Base-by-base conservation (phyloP, 257 asterid genomes). In the Asclepias syriaca region DNA sequence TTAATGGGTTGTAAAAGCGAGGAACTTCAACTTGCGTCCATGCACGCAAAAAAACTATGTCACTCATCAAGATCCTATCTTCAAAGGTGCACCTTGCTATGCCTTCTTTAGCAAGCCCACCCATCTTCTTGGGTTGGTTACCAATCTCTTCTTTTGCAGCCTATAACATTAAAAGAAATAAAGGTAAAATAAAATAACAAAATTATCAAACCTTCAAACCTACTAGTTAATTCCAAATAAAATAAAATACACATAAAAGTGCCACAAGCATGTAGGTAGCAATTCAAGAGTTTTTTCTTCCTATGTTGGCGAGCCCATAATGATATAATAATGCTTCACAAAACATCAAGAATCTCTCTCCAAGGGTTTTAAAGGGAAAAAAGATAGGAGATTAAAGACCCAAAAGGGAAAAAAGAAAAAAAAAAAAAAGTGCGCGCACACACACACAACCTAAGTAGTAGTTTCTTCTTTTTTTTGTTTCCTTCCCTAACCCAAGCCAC, bases 11-110 rank as follows among this genome's bases (percentile, higher is more conserved):
- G 96, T 65, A 89, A 75, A 89, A 94, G 53, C 59, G 16, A 71
- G 99, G 99, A 73, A 91, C 91, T 74, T 94, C 99, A 61, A 94
- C 97, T 82, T 87, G 97, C 77, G 91, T 87, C 99, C 97, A 94
- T 54, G 97, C 99, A 73, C 97, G 99, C 85, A 94, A 82, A 83
- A 94, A 94, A 27, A 91, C 97, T n/a, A 86, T 85, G 79, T 94
- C 99, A 4, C 97, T 85, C 97, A 77, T 94, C 77, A 91, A 90
- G 29, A 94, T 89, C 81, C 71, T 91, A 84, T 91, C 99, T 86
- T 94, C 97, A 58, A 94, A 94, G 56, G 99, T 94, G 84, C 99
- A 94, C 87, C 99, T 87, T 63, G 93, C 97, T 80, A 94, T 88
- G 74, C 96, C 99, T 76, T 90, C 97, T 82, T 88, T 89, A 27